Percentiles rank a stretch among this genome's conserved stretches.
Conservation (phyloP, 164 flowering plant genomes). For the Kingdonia uniflora region DNA sequence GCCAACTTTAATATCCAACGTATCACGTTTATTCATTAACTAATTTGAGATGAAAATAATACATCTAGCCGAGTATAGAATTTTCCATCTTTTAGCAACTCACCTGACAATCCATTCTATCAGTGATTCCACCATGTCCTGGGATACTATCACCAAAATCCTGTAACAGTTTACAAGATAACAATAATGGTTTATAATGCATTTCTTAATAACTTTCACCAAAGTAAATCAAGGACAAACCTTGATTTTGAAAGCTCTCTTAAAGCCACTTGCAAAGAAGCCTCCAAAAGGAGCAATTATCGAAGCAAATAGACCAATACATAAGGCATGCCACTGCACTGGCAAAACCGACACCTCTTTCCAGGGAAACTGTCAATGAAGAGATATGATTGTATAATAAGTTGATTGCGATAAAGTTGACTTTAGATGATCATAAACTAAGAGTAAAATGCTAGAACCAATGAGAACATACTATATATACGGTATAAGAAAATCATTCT, state of each 20-base stretch:
- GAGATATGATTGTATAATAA: not conserved
- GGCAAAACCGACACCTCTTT: slow-evolving; percentile 66
- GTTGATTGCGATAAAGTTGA: too few relatives aligned
- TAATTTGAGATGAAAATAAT: not conserved
- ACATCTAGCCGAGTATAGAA: not conserved
- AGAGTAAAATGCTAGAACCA: too few relatives aligned
- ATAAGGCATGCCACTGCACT: slow-evolving; percentile 89
- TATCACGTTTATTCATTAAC: not conserved
- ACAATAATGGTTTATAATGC: not conserved
- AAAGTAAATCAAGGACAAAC: slow-evolving; percentile 20
- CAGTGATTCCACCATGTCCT: slow-evolving; percentile 99
- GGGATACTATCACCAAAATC: slow-evolving; percentile 99
- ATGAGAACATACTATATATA: too few relatives aligned
- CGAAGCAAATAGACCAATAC: slow-evolving; percentile 84
- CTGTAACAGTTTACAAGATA: slow-evolving; percentile 23
- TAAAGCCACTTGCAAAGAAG: slow-evolving; percentile 96
- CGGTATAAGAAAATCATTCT: too few relatives aligned
- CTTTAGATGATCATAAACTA: too few relatives aligned
- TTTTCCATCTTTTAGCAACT: slow-evolving; percentile 6
- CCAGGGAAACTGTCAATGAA: slow-evolving; percentile 67
- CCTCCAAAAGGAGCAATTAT: slow-evolving; percentile 99
- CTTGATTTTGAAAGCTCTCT: slow-evolving; percentile 94
- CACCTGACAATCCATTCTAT: slow-evolving; percentile 99
- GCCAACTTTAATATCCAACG: not conserved
- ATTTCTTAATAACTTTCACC: not conserved